Percentiles rank a stretch among this genome's conserved stretches.
These are phyloP conservation scores for Kodamaea plutei DNA, from an alignment of 1,139 yeast species.

Conservation along the genomic window DNA sequence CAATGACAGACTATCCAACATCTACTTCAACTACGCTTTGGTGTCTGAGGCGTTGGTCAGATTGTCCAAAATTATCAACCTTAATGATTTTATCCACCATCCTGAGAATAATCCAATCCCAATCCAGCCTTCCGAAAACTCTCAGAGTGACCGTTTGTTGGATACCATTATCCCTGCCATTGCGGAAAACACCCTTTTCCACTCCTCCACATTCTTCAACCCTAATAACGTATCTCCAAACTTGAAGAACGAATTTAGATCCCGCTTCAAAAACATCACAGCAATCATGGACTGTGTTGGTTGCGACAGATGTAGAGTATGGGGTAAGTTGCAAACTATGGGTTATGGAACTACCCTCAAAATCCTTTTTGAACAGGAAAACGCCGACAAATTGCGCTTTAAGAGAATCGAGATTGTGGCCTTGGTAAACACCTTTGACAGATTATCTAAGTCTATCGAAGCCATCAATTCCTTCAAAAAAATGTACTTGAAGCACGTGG, in stretches of 20 bases:
- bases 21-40: constrained; percentile 89
- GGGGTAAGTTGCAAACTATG: constrained; percentile 97
- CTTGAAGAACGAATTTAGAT: constrained; percentile 75
- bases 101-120: constrained; percentile 15
- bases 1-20: constrained; percentile 84
- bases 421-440: constrained; percentile 83
- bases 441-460: constrained; percentile 78
- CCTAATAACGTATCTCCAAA: constrained; percentile 52
- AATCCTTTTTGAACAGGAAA: constrained; percentile 74
- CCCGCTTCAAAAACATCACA: constrained; percentile 83
- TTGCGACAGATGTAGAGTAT: constrained; percentile 92
- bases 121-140: constrained; percentile 19
- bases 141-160: constrained; percentile 26
- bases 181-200: constrained; percentile 37
- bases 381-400: constrained; percentile 41
- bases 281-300: constrained; percentile 98
- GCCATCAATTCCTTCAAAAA: constrained; percentile 69
- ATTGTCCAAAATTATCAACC: constrained; percentile 31
- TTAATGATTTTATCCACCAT: constrained; percentile 24
- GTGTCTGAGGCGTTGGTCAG: constrained; percentile 79
- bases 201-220: constrained; percentile 47
- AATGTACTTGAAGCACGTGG: constrained; percentile 44
- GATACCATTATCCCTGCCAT: constrained; percentile 27
- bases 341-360: constrained; percentile 97
- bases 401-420: constrained; percentile 88